phyloP scores from a whole-genome alignment of 1,139 yeast genomes.

The Nadsonia starkeyi-henricii region DNA sequence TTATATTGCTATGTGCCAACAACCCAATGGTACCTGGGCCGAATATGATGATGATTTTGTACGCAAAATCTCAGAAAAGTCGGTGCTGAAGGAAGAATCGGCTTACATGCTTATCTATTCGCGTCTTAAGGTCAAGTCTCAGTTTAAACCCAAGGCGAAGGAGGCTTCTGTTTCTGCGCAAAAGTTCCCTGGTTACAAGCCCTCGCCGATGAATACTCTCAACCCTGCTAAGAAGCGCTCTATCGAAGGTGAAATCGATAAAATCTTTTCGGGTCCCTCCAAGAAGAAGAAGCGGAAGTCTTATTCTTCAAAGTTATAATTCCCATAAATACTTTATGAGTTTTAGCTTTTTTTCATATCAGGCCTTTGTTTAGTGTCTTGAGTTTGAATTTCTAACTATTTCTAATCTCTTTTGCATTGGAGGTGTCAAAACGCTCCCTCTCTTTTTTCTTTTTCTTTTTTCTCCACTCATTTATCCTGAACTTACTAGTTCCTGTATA shows the following conservation, averaged over 20 bases:
- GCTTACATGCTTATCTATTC: slow-evolving; percentile 85
- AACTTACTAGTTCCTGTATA: too few species aligned
- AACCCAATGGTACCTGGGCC: slow-evolving; percentile 86
- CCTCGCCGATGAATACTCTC: not conserved
- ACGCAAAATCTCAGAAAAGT: slow-evolving; percentile 55
- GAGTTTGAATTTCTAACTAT: not conserved
- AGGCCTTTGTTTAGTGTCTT: too few species aligned
- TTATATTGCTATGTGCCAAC: slow-evolving; percentile 79
- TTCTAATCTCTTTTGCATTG: not conserved
- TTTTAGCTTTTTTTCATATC: too few species aligned
- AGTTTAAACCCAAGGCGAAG: slow-evolving; percentile 1
- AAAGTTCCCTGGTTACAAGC: not conserved
- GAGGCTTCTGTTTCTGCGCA: not conserved
- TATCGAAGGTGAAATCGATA: not conserved
- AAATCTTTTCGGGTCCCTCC: not conserved
- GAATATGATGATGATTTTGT: slow-evolving; percentile 89
- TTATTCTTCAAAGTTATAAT: not conserved
- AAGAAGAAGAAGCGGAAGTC: not conserved
- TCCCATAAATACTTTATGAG: not conserved
- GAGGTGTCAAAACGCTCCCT: not conserved
- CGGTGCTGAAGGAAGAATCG: slow-evolving; percentile 59
- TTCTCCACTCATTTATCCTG: too few species aligned
- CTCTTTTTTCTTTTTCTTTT: not conserved
- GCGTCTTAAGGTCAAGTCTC: slow-evolving; percentile 15
- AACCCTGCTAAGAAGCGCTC: not conserved